Evolutionary conservation across 1,139 yeast genomes (phyloP), one percentile per base, ranked within the genome.

Genomic region (Zygosaccharomyces pseudobailii): DNA sequence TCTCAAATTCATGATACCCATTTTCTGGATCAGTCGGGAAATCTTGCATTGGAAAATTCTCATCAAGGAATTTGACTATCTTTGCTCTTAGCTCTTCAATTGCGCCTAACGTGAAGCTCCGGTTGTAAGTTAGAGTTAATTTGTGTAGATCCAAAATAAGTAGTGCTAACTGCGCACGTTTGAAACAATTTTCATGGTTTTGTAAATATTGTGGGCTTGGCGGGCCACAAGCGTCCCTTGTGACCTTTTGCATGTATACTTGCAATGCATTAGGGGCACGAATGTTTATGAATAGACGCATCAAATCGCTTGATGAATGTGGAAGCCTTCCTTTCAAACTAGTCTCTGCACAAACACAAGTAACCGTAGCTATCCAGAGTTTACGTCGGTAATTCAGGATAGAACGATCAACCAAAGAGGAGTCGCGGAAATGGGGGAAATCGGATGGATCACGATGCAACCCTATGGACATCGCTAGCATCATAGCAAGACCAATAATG

Each of bases 381-480:
- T 57, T 48, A 38, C 65, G 56, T 46, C 69, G 58, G 35, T 58
- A 57, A 34, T 61, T 62, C 7, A 54, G 28, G 7, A 61, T 33
- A 17, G 57, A 49, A 23, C 54, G 55, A 46, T 57, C 59, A 23
- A 55, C 49, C 8, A 52, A 36, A 2, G 48, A 28, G 3, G 49
- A 21, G 17, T 49, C 52, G 10, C 46, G 40, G 8, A 63, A 46
- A 27, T 53, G 55, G 10, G 53, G 50, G 42, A 55, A 62, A 33
- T 59, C 64, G 3, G 54, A 38, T 2, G 68, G 68, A 45, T 64
- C 67, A 31, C 65, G 52, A 45, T 63, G 66, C 8, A 65, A 47
- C 10, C 68, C 69, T 23, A 63, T 63, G 6, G 65, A 53, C 3
- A 52, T 53, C 3, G 65, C 61, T 32, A 65, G 38, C 52, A 58